These are phyloP conservation scores for Nissolia schottii DNA, from an alignment of 306 rosid genomes.

Conservation along the genomic window DNA sequence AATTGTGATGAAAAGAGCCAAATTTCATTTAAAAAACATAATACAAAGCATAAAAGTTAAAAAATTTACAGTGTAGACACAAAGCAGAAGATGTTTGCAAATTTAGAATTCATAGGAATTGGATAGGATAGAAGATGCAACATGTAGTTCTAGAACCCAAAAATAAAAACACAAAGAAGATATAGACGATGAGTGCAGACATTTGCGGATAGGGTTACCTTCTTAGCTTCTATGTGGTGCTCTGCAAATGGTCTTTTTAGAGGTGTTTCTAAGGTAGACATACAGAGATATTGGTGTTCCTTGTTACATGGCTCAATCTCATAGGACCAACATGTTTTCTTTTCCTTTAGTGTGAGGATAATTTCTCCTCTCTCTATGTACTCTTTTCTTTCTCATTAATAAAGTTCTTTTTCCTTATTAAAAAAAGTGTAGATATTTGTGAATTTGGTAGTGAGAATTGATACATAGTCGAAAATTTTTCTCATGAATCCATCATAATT, in stretches of 20 bases:
- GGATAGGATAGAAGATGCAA: neutral
- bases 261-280: too few species aligned
- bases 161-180: neutral
- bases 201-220: too few species aligned
- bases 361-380: too few species aligned
- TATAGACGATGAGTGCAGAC: neutral
- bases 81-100: neutral
- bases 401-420: too few species aligned
- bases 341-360: too few species aligned
- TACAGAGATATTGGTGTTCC: too few species aligned
- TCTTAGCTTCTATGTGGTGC: too few species aligned
- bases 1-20: neutral
- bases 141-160: neutral
- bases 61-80: neutral
- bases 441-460: neutral
- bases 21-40: neutral
- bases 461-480: neutral
- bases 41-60: neutral
- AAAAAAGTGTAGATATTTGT: neutral
- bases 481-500: neutral
- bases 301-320: too few species aligned
- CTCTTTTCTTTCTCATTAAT: too few species aligned
- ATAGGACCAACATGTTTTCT: too few species aligned
- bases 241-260: too few species aligned
- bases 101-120: neutral